phyloP scores from a whole-genome alignment of 768 basidiomycete species.

The Filobasidium wieringae region DNA sequence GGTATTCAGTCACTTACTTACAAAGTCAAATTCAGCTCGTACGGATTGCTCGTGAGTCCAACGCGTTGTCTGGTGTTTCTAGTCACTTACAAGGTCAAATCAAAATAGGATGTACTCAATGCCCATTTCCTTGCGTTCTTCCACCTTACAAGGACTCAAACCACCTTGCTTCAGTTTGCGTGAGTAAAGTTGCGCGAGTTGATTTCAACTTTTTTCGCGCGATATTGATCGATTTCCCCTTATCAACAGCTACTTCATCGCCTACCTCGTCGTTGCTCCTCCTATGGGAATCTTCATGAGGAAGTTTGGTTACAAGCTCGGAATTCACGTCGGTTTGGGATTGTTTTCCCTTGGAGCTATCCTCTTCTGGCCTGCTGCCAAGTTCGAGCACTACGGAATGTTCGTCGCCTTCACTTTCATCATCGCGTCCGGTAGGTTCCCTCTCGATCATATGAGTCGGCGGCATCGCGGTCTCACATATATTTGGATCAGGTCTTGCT shows the following conservation, averaged over 20 bases:
- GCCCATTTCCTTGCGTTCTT: slow-evolving; percentile 15
- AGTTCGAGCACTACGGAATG: slow-evolving; percentile 11
- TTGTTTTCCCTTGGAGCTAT: slow-evolving; percentile 20
- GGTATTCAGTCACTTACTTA: no score
- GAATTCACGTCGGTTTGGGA: slow-evolving; percentile 21
- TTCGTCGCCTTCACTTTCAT: slow-evolving; percentile 21
- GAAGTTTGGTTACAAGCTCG: slow-evolving; percentile 20
- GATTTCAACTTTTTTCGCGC: no score
- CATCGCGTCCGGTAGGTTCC: background rate
- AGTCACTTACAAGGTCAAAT: no score
- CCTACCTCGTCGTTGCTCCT: slow-evolving; percentile 18
- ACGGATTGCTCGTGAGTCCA: slow-evolving; percentile 4
- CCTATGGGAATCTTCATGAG: slow-evolving; percentile 23
- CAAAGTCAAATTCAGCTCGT: background rate
- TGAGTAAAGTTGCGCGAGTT: no score
- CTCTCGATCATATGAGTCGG: background rate
- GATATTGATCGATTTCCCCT: no score
- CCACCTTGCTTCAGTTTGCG: slow-evolving; percentile 22
- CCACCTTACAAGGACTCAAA: slow-evolving; percentile 13
- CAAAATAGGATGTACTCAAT: slow-evolving; percentile 11
- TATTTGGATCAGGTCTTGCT: no score
- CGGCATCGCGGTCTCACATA: no score
- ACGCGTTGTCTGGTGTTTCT: no score
- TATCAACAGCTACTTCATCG: background rate
- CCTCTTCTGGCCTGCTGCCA: slow-evolving; percentile 22